Evolutionary conservation across 257 asterid genomes (phyloP).

Genomic region (Solanum medicagineum): DNA sequence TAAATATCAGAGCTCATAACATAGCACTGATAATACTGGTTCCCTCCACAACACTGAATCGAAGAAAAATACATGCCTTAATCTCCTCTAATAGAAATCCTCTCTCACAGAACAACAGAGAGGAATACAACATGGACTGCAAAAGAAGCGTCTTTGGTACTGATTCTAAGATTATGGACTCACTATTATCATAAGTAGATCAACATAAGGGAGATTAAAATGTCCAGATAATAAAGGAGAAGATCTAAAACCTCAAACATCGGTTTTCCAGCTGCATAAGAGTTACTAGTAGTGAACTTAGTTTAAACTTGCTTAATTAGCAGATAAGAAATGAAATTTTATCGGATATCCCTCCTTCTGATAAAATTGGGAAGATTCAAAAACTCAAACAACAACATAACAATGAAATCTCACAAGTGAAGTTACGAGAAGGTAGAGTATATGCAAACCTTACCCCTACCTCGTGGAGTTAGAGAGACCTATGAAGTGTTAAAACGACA

Average conservation of each 20-base stretch:
- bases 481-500: background rate
- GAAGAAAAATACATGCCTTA: background rate
- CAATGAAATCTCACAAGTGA: background rate
- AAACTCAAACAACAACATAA: background rate
- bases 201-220: background rate
- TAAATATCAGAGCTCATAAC: background rate
- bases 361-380: background rate
- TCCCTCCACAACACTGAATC: background rate
- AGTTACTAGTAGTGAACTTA: background rate
- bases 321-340: background rate
- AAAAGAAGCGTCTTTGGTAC: background rate
- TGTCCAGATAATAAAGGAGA: background rate
- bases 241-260: background rate
- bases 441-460: background rate
- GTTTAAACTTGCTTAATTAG: background rate
- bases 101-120: background rate
- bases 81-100: background rate
- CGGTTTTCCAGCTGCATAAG: background rate
- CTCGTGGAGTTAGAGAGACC: too few relatives aligned
- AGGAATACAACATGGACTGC: background rate
- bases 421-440: background rate
- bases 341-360: background rate
- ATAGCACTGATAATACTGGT: background rate
- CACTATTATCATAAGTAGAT: background rate
- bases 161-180: background rate